Conservation (phyloP, 345 rosid species). For the Populus ilicifolia region DNA sequence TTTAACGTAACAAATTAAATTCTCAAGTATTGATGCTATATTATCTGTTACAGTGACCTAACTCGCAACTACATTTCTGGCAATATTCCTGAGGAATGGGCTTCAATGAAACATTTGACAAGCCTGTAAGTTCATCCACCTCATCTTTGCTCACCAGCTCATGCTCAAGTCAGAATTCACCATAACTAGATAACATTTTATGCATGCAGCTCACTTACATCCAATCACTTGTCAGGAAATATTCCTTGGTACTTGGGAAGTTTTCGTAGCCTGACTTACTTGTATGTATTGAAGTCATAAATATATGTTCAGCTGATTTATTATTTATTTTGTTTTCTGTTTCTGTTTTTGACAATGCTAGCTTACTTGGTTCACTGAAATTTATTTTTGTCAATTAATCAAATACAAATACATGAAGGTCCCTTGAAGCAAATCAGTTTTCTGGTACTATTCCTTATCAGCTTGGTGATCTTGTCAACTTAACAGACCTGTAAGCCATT, state of each 20-base stretch:
- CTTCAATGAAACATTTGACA: constrained; percentile 1
- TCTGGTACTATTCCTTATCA: constrained; percentile 15
- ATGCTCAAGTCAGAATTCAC: not conserved
- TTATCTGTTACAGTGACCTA: constrained; percentile 10
- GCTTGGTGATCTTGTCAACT: constrained; percentile 19
- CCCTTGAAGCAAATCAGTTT: constrained; percentile 15
- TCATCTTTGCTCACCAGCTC: not conserved
- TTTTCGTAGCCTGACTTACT: constrained; percentile 2
- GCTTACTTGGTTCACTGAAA: not conserved
- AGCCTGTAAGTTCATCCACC: not conserved
- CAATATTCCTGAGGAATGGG: constrained; percentile 15
- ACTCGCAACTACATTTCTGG: constrained; percentile 15
- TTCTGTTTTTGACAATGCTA: too few relatives aligned
- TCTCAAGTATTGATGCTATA: too few relatives aligned
- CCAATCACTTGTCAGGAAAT: constrained; percentile 9
- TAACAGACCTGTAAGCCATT: not conserved
- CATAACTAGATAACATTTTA: too few relatives aligned
- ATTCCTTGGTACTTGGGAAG: constrained; percentile 9
- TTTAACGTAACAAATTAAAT: too few relatives aligned
- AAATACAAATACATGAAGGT: not conserved
- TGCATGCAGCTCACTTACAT: constrained; percentile 9
- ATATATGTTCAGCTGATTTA: too few relatives aligned
- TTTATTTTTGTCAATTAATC: too few relatives aligned
- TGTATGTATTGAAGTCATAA: not conserved
- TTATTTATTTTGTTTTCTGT: too few relatives aligned